These are phyloP conservation scores for Phaeosphaeria sp. DNA, from an alignment of 2,329 filamentous ascomycete genomes.

Conservation along the genomic window DNA sequence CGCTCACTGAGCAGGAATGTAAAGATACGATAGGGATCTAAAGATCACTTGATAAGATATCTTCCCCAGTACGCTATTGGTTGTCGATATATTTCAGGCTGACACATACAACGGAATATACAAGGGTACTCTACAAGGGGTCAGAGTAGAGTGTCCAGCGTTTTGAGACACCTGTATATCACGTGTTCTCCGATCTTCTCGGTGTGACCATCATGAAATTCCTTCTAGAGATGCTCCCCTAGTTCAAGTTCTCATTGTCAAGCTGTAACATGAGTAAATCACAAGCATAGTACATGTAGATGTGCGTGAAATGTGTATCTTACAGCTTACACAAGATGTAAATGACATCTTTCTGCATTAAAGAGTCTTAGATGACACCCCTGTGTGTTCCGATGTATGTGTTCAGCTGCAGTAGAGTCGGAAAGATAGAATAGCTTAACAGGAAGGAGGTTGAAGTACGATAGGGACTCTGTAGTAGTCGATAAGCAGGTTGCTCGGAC, in stretches of 20 bases:
- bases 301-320: background rate
- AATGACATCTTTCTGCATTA: background rate
- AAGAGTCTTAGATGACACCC: no score
- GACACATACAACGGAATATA: background rate
- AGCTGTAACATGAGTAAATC: no score
- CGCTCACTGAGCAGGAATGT: constrained; percentile 23
- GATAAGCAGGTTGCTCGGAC: constrained; percentile 4
- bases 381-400: background rate
- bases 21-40: constrained; percentile 12
- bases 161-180: background rate
- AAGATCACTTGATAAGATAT: background rate
- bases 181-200: background rate
- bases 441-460: constrained; percentile 29
- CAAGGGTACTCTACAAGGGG: background rate
- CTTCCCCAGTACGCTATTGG: background rate
- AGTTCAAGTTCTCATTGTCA: no score
- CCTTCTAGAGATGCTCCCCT: background rate
- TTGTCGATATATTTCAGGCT: background rate
- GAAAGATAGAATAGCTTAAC: constrained; percentile 9
- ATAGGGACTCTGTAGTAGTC: constrained; percentile 9
- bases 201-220: background rate
- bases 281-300: background rate
- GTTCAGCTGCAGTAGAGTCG: background rate
- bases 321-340: background rate
- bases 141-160: background rate